Percentiles rank a stretch among this genome's conserved stretches.
Conservation (phyloP, 768 basidiomycete genomes). For the Floccularia luteovirens region DNA sequence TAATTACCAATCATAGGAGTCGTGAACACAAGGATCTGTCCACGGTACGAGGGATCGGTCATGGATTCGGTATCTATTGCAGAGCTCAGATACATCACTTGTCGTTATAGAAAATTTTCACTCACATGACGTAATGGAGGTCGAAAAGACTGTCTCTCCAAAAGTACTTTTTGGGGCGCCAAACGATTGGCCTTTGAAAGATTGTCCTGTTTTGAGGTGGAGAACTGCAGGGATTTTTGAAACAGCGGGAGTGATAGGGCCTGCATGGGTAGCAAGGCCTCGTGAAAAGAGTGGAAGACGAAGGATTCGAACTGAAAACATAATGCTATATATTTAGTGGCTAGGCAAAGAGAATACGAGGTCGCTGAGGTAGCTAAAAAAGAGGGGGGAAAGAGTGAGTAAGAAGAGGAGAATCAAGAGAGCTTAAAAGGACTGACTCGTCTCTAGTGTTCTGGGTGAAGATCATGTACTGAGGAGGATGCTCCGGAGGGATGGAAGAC, state of each 20-base stretch:
- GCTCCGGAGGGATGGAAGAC: constrained; percentile 7
- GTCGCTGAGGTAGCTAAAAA: constrained; percentile 77
- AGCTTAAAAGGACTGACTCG: constrained; percentile 49
- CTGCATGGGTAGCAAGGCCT: constrained; percentile 62
- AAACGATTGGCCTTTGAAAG: constrained; percentile 85
- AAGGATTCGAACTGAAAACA: constrained; percentile 51
- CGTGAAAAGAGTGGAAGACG: constrained; percentile 44
- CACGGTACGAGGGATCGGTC: constrained; percentile 98
- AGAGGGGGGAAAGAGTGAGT: constrained; percentile 8
- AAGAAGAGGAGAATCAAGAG: too few species aligned
- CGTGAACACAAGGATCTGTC: constrained; percentile 98
- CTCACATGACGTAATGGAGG: constrained; percentile 96
- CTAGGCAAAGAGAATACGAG: constrained; percentile 75
- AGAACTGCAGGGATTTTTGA: constrained; percentile 62
- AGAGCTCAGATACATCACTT: constrained; percentile 7
- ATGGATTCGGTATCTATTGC: constrained; percentile 94
- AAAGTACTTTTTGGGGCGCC: constrained; percentile 82
- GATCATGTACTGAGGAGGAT: constrained; percentile 50
- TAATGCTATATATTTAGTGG: constrained; percentile 26
- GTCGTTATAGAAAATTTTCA: constrained; percentile 7
- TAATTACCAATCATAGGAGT: constrained; percentile 98
- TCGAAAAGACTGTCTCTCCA: constrained; percentile 98
- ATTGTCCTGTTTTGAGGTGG: constrained; percentile 91
- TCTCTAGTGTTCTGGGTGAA: constrained; percentile 85
- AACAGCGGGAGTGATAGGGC: constrained; percentile 22